Base-by-base conservation (phyloP, 1,284 basidiomycete genomes). In the Melampsora larici-populina region DNA sequence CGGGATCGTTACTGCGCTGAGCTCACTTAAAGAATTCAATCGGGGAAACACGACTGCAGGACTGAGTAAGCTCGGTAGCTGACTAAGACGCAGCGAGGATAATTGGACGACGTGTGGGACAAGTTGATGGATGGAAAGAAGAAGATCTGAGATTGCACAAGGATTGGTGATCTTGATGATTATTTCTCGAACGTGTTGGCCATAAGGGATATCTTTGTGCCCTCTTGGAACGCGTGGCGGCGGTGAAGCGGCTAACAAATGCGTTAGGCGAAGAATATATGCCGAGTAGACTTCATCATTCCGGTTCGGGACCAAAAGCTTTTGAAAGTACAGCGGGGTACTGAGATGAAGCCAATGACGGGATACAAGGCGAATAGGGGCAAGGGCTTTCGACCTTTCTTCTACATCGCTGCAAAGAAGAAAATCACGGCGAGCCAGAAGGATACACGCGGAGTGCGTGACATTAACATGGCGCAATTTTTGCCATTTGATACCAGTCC, bases 41-140 rank as follows among this genome's bases (percentile, higher is more conserved):
- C 60, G 58, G 6, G 75, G 75, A 29, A 77, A 77, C 21, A 49
- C 49, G 48, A 77, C 36, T 18, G 66, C 29, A 11, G 74, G 74
- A 64, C 74, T 77, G 9, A 77, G 58, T 26, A 77, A 51, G 15
- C 48, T 62, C 11, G 65, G 58, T 29, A 77, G 60, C 15, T 77
- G 55, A 29, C 48, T 58, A 18, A 77, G 46, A 69, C 40, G 66
- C 29, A 77, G 46, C n/a, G 55, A 65, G 1, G 24, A 67, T 33
- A 77, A 51, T 6, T 51, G 13, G 6, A 21, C 68, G 17, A 77
- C 49, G 49, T 77, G 66, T 21, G 74, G 74, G 18, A 77, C 31
- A 64, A 77, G 68, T 49, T 51, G 36, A 63, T 77, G 67, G 29
- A 77, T 70, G 4, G 66, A 29, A 21, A 70, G 65, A n/a, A 77